phyloP scores from a whole-genome alignment of 225 moss, liverwort and hornwort species.

The Pleurozium schreberi region DNA sequence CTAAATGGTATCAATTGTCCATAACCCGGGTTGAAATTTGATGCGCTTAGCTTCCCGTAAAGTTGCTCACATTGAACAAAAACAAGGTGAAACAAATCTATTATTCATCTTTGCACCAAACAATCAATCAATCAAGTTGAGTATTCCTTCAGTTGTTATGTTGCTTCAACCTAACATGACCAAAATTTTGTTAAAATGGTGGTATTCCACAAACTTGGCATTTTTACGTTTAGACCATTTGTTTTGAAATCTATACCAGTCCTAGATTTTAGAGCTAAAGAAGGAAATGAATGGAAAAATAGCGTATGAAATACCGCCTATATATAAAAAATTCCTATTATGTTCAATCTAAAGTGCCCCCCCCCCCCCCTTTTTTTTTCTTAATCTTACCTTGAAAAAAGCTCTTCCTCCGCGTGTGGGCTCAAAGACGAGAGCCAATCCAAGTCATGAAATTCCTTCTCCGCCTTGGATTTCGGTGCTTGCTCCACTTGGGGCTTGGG shows the following conservation, averaged over 20 bases:
- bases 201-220: too few relatives aligned
- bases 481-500: constrained; percentile 2
- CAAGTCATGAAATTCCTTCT: constrained; percentile 44
- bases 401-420: constrained; percentile 43
- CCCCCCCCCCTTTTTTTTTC: too few relatives aligned
- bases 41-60: not conserved
- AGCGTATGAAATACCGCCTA: too few relatives aligned
- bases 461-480: constrained; percentile 13
- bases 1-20: not conserved
- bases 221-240: too few relatives aligned
- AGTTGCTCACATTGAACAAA: not conserved
- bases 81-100: not conserved
- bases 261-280: too few relatives aligned
- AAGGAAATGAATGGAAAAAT: too few relatives aligned
- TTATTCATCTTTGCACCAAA: not conserved
- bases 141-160: not conserved
- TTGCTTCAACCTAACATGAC: not conserved
- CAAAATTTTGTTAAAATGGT: too few relatives aligned
- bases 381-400: constrained; percentile 26
- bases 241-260: too few relatives aligned
- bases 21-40: rapidly evolving
- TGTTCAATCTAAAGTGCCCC: not conserved
- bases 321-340: too few relatives aligned
- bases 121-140: not conserved
- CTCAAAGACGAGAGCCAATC: constrained; percentile 62